Conservation (phyloP, 495 filamentous ascomycete genomes). For the Staphylotrichum tortipilum region DNA sequence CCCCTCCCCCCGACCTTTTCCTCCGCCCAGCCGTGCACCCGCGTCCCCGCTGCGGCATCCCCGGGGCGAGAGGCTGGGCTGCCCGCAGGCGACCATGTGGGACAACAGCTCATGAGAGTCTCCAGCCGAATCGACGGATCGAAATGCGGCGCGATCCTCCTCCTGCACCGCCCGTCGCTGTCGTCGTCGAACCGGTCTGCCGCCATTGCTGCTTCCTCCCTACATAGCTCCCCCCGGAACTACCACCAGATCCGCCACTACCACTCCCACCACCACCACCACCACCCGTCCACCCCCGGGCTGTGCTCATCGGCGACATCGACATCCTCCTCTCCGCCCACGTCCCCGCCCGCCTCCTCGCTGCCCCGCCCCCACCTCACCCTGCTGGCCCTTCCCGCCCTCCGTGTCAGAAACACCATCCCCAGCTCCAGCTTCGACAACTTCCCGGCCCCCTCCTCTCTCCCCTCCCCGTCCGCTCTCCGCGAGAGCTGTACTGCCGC, state of each 20-base stretch:
- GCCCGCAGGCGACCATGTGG: conserved; percentile 37
- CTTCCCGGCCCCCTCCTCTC: conserved; percentile 13
- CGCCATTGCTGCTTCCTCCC: neutral
- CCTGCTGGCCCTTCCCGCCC: conserved; percentile 4
- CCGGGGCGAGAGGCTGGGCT: conserved; percentile 30
- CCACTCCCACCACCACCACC: neutral
- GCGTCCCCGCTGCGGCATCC: neutral
- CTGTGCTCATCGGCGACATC: too few relatives aligned
- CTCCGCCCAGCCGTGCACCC: too few relatives aligned
- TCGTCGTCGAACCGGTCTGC: conserved; percentile 27
- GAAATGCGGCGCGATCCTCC: conserved; percentile 42
- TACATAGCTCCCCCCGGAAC: too few relatives aligned
- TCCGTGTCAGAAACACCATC: too few relatives aligned
- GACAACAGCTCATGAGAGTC: conserved; percentile 46
- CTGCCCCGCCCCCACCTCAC: neutral
- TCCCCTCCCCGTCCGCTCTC: conserved; percentile 7
- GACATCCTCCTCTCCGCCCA: too few relatives aligned
- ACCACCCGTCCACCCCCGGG: too few relatives aligned
- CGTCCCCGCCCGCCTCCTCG: neutral
- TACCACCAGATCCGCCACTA: too few relatives aligned
- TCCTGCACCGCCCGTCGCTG: conserved; percentile 31
- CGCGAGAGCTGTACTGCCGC: conserved; percentile 15
- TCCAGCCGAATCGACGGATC: conserved; percentile 43
- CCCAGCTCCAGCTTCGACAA: too few relatives aligned
- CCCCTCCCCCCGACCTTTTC: too few relatives aligned